These are phyloP conservation scores for Takashimella tepidaria DNA, from an alignment of 1,284 basidiomycete species.

Conservation along the genomic window DNA sequence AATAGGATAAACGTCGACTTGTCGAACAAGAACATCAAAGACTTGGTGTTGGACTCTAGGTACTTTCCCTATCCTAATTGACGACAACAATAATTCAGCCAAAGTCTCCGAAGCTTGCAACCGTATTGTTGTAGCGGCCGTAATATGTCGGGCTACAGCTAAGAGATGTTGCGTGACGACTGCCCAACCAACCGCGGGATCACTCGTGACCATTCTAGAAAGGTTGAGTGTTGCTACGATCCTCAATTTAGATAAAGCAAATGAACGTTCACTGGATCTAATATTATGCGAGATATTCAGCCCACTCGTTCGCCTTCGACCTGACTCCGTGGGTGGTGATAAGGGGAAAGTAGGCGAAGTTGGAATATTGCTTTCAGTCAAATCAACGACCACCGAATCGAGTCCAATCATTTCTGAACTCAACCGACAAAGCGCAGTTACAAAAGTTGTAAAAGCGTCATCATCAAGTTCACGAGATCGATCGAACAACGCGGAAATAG, in stretches of 20 bases:
- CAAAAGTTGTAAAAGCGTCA: constrained; percentile 71
- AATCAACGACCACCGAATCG: constrained; percentile 49
- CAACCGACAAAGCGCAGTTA: constrained; percentile 73
- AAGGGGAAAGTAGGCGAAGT: constrained; percentile 16
- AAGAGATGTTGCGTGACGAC: constrained; percentile 73
- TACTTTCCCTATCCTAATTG: constrained; percentile 56
- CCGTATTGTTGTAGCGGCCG: constrained; percentile 71
- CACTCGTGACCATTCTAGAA: constrained; percentile 70
- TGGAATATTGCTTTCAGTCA: constrained; percentile 11
- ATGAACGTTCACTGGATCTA: constrained; percentile 57
- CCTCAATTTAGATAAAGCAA: constrained; percentile 79
- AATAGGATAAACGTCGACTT: constrained; percentile 56
- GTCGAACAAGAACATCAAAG: constrained; percentile 71
- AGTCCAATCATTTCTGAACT: constrained; percentile 86
- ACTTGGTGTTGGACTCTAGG: constrained; percentile 72
- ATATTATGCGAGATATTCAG: constrained; percentile 71
- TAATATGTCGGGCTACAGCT: constrained; percentile 58
- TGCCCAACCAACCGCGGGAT: constrained; percentile 80
- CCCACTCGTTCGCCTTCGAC: constrained; percentile 72
- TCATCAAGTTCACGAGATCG: constrained; percentile 77
- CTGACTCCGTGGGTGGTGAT: constrained; percentile 23
- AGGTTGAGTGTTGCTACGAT: constrained; percentile 76
- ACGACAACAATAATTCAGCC: constrained; percentile 68
- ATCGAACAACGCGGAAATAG: constrained; percentile 77
- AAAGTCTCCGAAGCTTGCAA: constrained; percentile 80